Conservation (phyloP, 345 rosid species). For the Geranium brycei region DNA sequence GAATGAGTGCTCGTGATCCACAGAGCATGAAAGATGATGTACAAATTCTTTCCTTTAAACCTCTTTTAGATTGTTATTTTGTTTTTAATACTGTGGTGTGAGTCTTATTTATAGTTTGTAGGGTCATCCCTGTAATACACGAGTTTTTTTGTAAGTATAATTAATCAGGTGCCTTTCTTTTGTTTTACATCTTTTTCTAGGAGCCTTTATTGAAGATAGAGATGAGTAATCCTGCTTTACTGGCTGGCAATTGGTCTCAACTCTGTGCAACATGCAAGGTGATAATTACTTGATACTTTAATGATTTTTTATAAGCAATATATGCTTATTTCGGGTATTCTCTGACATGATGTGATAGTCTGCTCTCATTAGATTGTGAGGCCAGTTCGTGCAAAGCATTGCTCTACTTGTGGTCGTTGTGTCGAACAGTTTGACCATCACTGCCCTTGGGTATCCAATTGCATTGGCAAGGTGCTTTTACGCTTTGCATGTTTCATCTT, state of each 20-base stretch:
- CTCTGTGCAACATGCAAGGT: conserved; percentile 99
- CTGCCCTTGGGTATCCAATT: conserved; percentile 97
- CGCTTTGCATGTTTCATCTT: neutral
- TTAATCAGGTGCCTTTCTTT: neutral
- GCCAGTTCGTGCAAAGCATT: conserved; percentile 96
- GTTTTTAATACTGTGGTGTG: no score
- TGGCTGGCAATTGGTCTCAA: conserved; percentile 95
- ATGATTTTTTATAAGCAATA: neutral
- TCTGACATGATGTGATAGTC: conserved; percentile 9
- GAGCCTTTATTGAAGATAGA: conserved; percentile 88
- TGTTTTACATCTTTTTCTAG: conserved; percentile 23
- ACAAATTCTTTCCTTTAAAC: conserved; percentile 15
- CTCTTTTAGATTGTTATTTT: no score
- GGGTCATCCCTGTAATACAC: no score
- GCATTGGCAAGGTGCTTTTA: conserved; percentile 79
- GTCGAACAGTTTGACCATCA: conserved; percentile 99
- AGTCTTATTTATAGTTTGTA: no score
- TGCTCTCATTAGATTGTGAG: conserved; percentile 57
- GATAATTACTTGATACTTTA: conserved; percentile 6
- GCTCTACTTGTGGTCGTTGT: conserved; percentile 87
- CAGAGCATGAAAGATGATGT: conserved; percentile 92
- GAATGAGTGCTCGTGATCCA: conserved; percentile 63
- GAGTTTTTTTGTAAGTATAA: neutral
- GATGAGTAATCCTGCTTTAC: conserved; percentile 81
- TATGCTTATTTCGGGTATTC: conserved; percentile 6